phyloP scores from a whole-genome alignment of 108 stramenopile genomes.

The Nitzschia putrida region DNA sequence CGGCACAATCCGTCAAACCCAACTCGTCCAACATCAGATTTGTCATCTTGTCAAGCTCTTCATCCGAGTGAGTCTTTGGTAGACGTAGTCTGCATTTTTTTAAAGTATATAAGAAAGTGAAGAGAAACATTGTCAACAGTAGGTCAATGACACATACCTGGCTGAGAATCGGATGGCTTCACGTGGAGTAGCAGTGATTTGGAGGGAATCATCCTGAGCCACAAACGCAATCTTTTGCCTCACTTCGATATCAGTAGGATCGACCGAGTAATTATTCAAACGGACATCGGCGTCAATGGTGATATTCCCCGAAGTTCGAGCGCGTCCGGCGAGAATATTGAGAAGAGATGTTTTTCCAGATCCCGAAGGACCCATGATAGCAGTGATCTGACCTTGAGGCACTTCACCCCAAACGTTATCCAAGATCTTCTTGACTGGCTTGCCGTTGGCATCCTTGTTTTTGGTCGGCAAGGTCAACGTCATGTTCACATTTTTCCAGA shows the following conservation, averaged over 20 bases:
- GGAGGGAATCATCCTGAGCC: slow-evolving; percentile 80
- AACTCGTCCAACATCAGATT: slow-evolving; percentile 69
- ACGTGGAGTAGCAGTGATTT: slow-evolving; percentile 69
- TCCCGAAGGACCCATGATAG: slow-evolving; percentile 45
- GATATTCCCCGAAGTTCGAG: slow-evolving; percentile 22
- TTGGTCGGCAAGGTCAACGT: slow-evolving; percentile 19
- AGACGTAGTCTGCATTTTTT: slow-evolving; percentile 56
- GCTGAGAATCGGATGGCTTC: slow-evolving; percentile 84
- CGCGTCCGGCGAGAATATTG: slow-evolving; percentile 65
- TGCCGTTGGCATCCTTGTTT: background rate
- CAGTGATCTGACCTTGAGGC: slow-evolving; percentile 57
- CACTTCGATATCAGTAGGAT: slow-evolving; percentile 44
- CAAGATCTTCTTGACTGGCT: slow-evolving; percentile 35
- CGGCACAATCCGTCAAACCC: slow-evolving; percentile 61
- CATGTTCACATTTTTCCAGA: slow-evolving; percentile 55
- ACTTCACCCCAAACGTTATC: slow-evolving; percentile 59
- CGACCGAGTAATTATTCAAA: slow-evolving; percentile 39
- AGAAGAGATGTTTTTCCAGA: slow-evolving; percentile 67
- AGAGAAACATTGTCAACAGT: background rate
- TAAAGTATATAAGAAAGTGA: background rate
- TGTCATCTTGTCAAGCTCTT: slow-evolving; percentile 58
- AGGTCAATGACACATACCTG: slow-evolving; percentile 1
- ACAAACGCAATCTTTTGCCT: slow-evolving; percentile 75
- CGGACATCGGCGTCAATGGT: slow-evolving; percentile 37
- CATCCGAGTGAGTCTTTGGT: slow-evolving; percentile 45